Conservation (phyloP, 23 red algal genomes). For the Gracilaria domingensis region DNA sequence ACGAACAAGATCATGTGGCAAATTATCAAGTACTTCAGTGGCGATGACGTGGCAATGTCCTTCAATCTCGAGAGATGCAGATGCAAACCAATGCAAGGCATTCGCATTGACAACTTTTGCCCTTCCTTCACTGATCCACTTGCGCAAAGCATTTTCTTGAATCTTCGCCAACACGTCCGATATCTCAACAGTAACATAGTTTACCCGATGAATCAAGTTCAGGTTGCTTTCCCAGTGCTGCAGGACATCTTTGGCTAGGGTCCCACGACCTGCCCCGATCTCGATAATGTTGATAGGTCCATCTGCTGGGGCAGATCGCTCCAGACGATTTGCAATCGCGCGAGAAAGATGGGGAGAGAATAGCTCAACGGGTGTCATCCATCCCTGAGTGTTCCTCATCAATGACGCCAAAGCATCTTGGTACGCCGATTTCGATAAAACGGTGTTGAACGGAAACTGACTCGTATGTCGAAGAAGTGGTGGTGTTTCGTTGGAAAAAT, state of each 20-base stretch:
- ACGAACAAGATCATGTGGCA: slow-evolving; percentile 82
- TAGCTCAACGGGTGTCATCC: slow-evolving; percentile 92
- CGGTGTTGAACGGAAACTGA: background rate
- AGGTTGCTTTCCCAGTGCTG: slow-evolving; percentile 4
- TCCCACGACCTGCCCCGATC: slow-evolving; percentile 89
- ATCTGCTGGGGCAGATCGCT: background rate
- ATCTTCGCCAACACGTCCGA: slow-evolving; percentile 67
- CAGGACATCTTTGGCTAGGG: slow-evolving; percentile 77
- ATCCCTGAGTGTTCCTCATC: slow-evolving; percentile 50
- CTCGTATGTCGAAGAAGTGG: slow-evolving; percentile 45
- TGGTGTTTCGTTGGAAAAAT: slow-evolving; percentile 49
- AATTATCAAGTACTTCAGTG: slow-evolving; percentile 89
- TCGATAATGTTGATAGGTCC: slow-evolving; percentile 77
- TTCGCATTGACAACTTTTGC: slow-evolving; percentile 38
- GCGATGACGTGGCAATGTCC: slow-evolving; percentile 64
- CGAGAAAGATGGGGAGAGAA: slow-evolving; percentile 86
- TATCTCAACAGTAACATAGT: slow-evolving; percentile 81
- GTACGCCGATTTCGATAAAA: slow-evolving; percentile 52
- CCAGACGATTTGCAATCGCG: slow-evolving; percentile 76
- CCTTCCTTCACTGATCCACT: slow-evolving; percentile 54
- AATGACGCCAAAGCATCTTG: slow-evolving; percentile 48
- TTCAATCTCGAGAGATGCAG: slow-evolving; percentile 9
- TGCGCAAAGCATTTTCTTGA: slow-evolving; percentile 56
- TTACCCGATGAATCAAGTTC: slow-evolving; percentile 23
- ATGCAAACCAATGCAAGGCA: slow-evolving; percentile 49